Evolutionary conservation across 75 land plant species (phyloP), one percentile per base, ranked within the genome.

Genomic region (Picea glauca): DNA sequence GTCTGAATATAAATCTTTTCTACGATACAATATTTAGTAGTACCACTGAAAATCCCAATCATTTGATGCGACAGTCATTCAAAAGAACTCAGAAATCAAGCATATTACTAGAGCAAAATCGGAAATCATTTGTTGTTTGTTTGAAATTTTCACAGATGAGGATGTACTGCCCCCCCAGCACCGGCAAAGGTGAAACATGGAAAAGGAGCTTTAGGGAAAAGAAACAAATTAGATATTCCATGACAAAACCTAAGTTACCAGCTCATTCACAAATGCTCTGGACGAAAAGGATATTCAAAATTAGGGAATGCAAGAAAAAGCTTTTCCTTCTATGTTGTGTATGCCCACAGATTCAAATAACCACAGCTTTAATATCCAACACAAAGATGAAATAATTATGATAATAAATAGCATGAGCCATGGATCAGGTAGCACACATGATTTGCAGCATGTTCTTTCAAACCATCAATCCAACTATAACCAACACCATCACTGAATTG

Each of bases 401-500:
- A 70, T 40, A 70, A 8, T 40, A 43, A 70, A 70, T 70, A 70
- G 54, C 56, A n/a, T 70, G n/a, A 43, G 12, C 2, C 11, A 21
- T 20, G 54, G 70, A 76, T 35, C 50, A 79, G 57, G 30, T 26
- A 35, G 33, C 76, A 35, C 88, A 94, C 98, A 76, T 89, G 92
- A 35, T 81, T 72, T 58, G 79, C 84, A 31, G 96, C 98, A 79
- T 94, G 93, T 30, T 78, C 92, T 79, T 91, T 97, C 59, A 97
- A 80, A 38, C 95, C 98, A 79, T 97, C 99, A 78, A 97, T 97
- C 99, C 98, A 94, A 75, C 98, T 91, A 62, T 96, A 96, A 11
- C 99, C 99, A 59, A 97, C 99, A 17, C 99, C 99, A 82, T 97
- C 99, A 82, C 98, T 94, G 86, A 97, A 97, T 78, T 97, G 99